A percentile compares a stretch with the other conserved stretches of the same genome.
These are phyloP conservation scores for Lecanoromycetidae sp. DNA, from an alignment of 2,329 filamentous ascomycete genomes.

Conservation along the genomic window DNA sequence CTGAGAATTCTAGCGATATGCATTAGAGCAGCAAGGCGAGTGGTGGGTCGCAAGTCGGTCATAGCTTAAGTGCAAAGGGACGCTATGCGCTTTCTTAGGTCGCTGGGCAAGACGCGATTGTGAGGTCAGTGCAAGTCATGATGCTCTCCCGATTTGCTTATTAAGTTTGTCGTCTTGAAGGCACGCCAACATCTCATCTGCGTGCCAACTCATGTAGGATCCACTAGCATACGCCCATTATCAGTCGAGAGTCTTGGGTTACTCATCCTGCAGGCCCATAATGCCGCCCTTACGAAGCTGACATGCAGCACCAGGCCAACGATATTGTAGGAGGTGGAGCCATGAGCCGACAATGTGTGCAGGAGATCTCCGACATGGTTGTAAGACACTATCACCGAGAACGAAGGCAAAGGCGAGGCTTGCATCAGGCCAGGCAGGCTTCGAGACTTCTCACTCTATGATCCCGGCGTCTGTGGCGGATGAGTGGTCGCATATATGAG, in stretches of 20 bases:
- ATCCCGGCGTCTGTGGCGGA: slow-evolving; percentile 17
- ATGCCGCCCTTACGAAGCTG: neutral
- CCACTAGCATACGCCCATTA: neutral
- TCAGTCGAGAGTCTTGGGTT: neutral
- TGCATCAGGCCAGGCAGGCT: neutral
- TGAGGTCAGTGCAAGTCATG: slow-evolving; percentile 4
- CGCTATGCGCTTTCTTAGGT: neutral
- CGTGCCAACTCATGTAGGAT: neutral
- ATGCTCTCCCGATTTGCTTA: too few relatives aligned
- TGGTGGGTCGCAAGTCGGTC: slow-evolving; percentile 15
- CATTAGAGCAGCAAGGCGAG: slow-evolving; percentile 8
- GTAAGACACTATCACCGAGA: too few relatives aligned
- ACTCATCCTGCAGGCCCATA: neutral
- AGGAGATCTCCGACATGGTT: neutral
- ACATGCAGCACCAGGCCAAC: neutral
- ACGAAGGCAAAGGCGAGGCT: neutral
- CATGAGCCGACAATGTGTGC: too few relatives aligned
- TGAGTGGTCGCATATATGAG: slow-evolving; percentile 14
- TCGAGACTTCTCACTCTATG: slow-evolving; percentile 8
- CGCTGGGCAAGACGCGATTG: neutral
- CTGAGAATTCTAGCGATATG: slow-evolving; percentile 6
- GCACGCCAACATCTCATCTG: too few relatives aligned
- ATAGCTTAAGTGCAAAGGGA: slow-evolving; percentile 8
- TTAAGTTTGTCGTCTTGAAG: too few relatives aligned
- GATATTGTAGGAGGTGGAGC: neutral